Base-by-base conservation (phyloP, 306 rosid genomes). In the Senna siamea region DNA sequence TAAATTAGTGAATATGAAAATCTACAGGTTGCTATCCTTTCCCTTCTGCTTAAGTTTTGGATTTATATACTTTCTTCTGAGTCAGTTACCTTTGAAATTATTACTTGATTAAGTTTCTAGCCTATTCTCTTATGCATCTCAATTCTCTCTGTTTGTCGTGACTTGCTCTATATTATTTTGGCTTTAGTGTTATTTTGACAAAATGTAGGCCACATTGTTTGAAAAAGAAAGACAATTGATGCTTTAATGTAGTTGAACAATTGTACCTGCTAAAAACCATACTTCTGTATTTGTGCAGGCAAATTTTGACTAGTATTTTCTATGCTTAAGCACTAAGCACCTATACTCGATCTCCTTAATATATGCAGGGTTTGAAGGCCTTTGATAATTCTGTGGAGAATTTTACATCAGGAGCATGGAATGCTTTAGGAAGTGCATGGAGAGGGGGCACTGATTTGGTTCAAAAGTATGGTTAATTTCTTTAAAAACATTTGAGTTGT, bases 391-490 rank as follows among this genome's bases (percentile, higher is more conserved):
- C 99, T 28, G 88, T 95, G 80, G 98, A 95, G 85, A 95, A 85
- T 83, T 81, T 95, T 66, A 95, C 99, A 48, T 87, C 98, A 52
- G 99, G 99, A 83, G 96, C 99, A 59, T 95, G 99, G 99, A 87
- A 72, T 69, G 93, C 96, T 52, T 82, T 95, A 56, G 96, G 97
- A 74, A 95, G 77, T 81, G 99, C 99, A 38, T 92, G 87, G 87
- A 86, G 80, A 86, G 99, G 95, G 72, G 81, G 99, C 70, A 54
- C 87, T 8, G 86, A 79, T 73, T 82, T 92, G 9, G 96, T 95
- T 75, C 90, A 88, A 6, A 89, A 83, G 99, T 95, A 90, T 48
- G 88, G 69, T 66, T 62, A 12, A 52, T 75, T n/a, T 73, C 65
- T 38, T 67, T 65, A 18, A 66, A 51, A 76, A 6, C 0, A 62